Percentiles rank a stretch among this genome's conserved stretches.
phyloP scores from a whole-genome alignment of 176 grass and related monocot genomes.

The Carex scoparia region DNA sequence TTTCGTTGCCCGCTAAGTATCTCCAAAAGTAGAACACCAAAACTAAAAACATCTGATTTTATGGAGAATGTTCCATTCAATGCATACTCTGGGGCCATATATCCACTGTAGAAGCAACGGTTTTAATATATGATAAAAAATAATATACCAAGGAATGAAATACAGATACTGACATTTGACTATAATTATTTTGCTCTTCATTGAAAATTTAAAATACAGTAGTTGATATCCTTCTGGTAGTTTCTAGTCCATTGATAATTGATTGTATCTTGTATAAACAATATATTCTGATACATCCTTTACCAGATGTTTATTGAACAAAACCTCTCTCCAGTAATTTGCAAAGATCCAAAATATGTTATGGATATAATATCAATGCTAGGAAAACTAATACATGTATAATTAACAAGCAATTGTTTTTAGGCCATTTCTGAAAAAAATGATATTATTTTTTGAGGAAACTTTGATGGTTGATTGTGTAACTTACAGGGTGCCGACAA shows the following conservation, averaged over 20 bases:
- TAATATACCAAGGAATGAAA: not conserved
- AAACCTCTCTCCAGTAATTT: constrained; percentile 28
- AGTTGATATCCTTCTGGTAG: not conserved
- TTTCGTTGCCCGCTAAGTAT: constrained; percentile 79
- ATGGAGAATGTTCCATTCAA: constrained; percentile 74
- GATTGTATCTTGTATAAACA: not conserved
- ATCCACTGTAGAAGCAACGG: constrained; percentile 41
- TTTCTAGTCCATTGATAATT: not conserved
- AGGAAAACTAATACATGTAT: not conserved
- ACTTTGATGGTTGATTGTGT: not conserved
- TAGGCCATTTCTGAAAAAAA: not conserved
- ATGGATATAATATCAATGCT: not conserved
- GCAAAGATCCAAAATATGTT: not conserved
- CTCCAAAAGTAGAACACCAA: constrained; percentile 78
- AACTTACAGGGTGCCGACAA: constrained; percentile 73
- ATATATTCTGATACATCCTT: not conserved
- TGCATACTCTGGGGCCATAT: constrained; percentile 83
- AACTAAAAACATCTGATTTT: constrained; percentile 92
- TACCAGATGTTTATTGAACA: not conserved
- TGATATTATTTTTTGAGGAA: not conserved
- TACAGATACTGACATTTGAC: not conserved
- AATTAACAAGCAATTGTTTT: not conserved
- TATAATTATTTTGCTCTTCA: not conserved
- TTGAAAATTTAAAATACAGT: not conserved
- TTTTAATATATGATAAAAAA: not conserved